A percentile compares a stretch with the other conserved stretches of the same genome.
Evolutionary conservation across 2,329 filamentous ascomycete species (phyloP).

Genomic region (Ceratocystis colombiana): DNA sequence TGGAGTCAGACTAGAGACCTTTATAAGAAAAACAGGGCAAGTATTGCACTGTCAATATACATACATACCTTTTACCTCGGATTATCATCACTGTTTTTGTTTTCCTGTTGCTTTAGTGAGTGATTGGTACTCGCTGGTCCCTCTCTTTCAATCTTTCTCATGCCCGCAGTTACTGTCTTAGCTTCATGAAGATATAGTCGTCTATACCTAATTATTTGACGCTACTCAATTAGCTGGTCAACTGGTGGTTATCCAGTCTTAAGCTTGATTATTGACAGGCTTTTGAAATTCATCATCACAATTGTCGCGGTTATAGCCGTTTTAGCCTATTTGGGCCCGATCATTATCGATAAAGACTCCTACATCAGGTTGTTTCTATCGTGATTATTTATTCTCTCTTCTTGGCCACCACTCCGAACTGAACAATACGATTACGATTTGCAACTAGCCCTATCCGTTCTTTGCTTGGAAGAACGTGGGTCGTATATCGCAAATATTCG

Average conservation of each 20-base stretch:
- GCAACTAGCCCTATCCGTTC: not conserved
- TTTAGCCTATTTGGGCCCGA: not conserved
- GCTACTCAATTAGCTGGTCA: no score
- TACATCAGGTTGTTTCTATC: not conserved
- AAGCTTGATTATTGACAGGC: not conserved
- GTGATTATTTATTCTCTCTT: constrained; percentile 2
- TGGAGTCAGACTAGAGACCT: no score
- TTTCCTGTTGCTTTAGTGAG: no score
- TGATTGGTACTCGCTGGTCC: no score
- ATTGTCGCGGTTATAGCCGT: not conserved
- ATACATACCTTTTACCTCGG: no score
- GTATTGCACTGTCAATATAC: no score
- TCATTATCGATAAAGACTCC: not conserved
- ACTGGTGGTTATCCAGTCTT: not conserved
- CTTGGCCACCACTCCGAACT: not conserved
- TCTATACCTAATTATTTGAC: no score
- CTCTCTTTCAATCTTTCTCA: no score
- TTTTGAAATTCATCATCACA: not conserved
- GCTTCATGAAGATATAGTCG: no score
- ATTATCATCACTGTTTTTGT: no score
- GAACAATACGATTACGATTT: not conserved
- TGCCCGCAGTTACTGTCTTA: no score
- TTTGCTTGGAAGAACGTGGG: not conserved
- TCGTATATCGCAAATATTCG: not conserved
- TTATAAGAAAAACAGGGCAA: no score